These are phyloP conservation scores for Fusarium chlamydosporum DNA, from an alignment of 2,329 filamentous ascomycete genomes.

Conservation along the genomic window DNA sequence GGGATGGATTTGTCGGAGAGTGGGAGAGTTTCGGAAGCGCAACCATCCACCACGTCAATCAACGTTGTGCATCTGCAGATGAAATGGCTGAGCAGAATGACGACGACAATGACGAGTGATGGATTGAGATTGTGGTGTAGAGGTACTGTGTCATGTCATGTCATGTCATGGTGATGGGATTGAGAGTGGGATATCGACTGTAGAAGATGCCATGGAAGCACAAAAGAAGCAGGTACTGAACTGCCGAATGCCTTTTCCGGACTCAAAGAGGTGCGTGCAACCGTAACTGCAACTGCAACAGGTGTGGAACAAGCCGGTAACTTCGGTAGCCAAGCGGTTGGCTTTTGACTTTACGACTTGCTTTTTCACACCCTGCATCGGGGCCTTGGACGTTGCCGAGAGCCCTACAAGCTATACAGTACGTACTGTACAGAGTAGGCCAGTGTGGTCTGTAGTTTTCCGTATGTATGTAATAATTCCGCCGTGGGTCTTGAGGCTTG, in stretches of 20 bases:
- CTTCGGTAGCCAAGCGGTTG: constrained; percentile 8
- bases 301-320: constrained; percentile 33
- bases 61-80: not conserved
- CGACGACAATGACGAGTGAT: constrained; percentile 34
- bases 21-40: constrained; percentile 11
- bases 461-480: constrained; percentile 6
- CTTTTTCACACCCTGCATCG: constrained; percentile 36
- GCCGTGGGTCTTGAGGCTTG: constrained; percentile 7
- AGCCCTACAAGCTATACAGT: constrained; percentile 2
- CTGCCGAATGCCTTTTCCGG: constrained; percentile 37
- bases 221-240: constrained; percentile 40
- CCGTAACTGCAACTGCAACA: not conserved
- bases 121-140: not conserved
- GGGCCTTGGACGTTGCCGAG: constrained; percentile 31
- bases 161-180: not conserved
- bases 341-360: not conserved
- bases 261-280: not conserved
- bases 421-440: not conserved
- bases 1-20: constrained; percentile 8
- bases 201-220: constrained; percentile 32
- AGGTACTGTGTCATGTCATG: not conserved
- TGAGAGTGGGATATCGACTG: not conserved
- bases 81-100: constrained; percentile 34
- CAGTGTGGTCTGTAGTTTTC: too few relatives aligned
- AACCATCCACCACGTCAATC: constrained; percentile 12